Base-by-base conservation (phyloP, 1,139 yeast genomes). In the Nakaseomyces uthaithaninus region DNA sequence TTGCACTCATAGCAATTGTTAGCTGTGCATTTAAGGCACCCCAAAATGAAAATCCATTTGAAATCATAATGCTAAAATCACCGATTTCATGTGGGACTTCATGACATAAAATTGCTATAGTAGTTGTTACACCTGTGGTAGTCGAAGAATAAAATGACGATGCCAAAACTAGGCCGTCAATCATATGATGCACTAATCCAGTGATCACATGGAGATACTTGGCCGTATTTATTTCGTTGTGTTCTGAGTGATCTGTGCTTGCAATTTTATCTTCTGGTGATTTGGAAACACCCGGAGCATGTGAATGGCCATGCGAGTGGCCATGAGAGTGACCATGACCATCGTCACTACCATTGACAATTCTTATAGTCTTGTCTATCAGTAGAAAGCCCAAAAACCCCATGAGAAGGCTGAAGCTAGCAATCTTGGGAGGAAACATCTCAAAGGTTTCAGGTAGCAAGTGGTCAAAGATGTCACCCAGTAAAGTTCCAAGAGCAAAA, bases 11-110 rank as follows among this genome's bases (percentile, higher is more conserved):
- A 1, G 81, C 78, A 2, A 84, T 76, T 27, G 77, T 54, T 42
- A 77, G 66, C 58, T 80, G 86, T 0, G 81, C 75, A 40, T 67
- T 68, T 67, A 78, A 67, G 4, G 84, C 84, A 44, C 74, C 74
- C 55, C 71, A 59, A 56, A 75, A 75, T 24, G 80, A 65, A 49
- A 76, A 72, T 0, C 86, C 86, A 18, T 79, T 78, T 49, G 77
- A 77, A 42, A 78, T 66, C 44, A 79, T 61, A 27, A 80, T 62
- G 0, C 85, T 85, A 60, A 77, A 79, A 53, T 80, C 89, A 38
- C 86, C 85, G 42, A 80, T 71, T 52, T 79, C 84, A 54, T 80
- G 87, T 8, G 89, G 89, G 38, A 80, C 72, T 57, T 80, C 87
- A 55, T 80, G 89, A 60, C 77, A 71, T 48, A 78, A 69, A 27